Evolutionary conservation across 257 asterid species (phyloP), one percentile per base, ranked within the genome.

Genomic region (Penstemon davidsonii): DNA sequence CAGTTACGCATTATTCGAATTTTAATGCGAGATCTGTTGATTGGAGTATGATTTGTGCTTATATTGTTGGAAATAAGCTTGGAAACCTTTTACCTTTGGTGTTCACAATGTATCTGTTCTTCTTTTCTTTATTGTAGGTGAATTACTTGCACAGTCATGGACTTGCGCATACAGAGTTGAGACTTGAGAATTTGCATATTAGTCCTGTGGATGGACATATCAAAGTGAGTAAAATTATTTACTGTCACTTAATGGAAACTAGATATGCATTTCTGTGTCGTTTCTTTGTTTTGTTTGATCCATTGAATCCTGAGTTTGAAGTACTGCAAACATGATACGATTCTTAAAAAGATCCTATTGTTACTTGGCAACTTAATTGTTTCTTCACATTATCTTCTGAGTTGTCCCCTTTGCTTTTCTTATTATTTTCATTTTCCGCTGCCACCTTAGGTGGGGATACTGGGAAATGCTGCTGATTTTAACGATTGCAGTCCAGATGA

Each of bases 121-220:
- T 67, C 45, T 54, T 39, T 54, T 41, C 53, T 41, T 65, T 76
- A 53, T 74, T 55, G 72, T 84, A 92, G 97, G 98, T 92, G 78
- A 92, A 92, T 84, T 92, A 92, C 77, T 83, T 92, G 55, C 98
- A 92, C 88, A 88, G 93, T 76, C 94, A 90, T 80, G 98, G 98
- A 62, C 95, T 92, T 70, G 98, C 96, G 40, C 98, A 92, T 78
- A 92, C 97, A 46, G 96, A 90, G 81, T 66, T 92, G 83, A 92
- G 88, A 68, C 88, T 92, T 37, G 98, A 92, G 82, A 92, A 85
- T 78, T 80, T 92, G 89, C 98, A 90, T 69, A 82, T 92, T 73
- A 73, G 98, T 81, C 89, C 95, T 2, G 90, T 92, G 65, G 98
- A 92, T 73, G 83, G 79, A 62, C 98, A 92, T 81, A 84, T 92